A percentile compares a stretch with the other conserved stretches of the same genome.
phyloP scores from a whole-genome alignment of 2,329 filamentous ascomycete genomes.

The Fusarium armeniacum region DNA sequence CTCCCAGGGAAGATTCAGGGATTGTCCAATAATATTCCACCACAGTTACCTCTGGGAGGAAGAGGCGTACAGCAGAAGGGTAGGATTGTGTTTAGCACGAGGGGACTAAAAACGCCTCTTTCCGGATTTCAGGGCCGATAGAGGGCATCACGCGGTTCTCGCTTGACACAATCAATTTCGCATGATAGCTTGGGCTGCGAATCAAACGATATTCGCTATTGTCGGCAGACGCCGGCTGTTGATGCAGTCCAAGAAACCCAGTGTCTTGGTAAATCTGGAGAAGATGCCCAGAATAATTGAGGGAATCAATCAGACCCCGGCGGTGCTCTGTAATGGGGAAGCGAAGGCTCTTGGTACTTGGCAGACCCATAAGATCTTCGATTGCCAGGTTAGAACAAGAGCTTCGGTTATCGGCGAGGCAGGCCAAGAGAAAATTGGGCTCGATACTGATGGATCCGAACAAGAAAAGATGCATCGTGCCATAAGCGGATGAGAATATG shows the following conservation, averaged over 20 bases:
- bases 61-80: slow-evolving; percentile 12
- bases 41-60: slow-evolving; percentile 3
- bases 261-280: slow-evolving; percentile 26
- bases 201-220: not conserved
- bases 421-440: slow-evolving; percentile 12
- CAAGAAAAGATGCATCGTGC: not conserved
- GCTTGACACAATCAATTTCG: slow-evolving; percentile 2
- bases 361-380: slow-evolving; percentile 21
- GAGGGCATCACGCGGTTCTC: slow-evolving; percentile 7
- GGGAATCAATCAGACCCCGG: slow-evolving; percentile 6
- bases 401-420: slow-evolving; percentile 31
- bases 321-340: slow-evolving; percentile 13
- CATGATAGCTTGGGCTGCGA: not conserved
- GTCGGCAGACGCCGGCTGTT: slow-evolving; percentile 8
- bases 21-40: slow-evolving; percentile 14
- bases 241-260: slow-evolving; percentile 4
- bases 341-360: slow-evolving; percentile 20
- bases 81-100: slow-evolving; percentile 16
- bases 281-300: slow-evolving; percentile 25
- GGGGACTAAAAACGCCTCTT: slow-evolving; percentile 21
- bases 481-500: slow-evolving; percentile 5
- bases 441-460: not conserved
- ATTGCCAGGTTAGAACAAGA: not conserved
- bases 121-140: slow-evolving; percentile 46
- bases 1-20: slow-evolving; percentile 9